Evolutionary conservation across 495 filamentous ascomycete genomes (phyloP).

Genomic region (Xylaria longipes): DNA sequence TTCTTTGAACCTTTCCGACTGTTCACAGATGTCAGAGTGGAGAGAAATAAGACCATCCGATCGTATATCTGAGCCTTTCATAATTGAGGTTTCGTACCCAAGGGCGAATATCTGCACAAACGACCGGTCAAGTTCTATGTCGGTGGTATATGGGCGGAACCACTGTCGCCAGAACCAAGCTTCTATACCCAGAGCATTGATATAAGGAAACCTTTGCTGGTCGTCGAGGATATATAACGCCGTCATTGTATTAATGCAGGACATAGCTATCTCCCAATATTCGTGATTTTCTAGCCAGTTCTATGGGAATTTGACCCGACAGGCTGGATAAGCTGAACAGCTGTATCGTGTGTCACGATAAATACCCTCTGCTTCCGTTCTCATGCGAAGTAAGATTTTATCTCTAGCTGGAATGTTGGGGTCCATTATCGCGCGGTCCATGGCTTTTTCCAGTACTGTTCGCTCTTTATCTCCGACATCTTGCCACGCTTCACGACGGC

Average conservation of each 20-base stretch:
- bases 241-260: background rate
- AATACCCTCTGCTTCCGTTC: background rate
- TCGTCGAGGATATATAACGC: background rate
- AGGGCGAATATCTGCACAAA: background rate
- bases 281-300: background rate
- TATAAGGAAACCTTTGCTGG: background rate
- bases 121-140: background rate
- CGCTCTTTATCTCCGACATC: background rate
- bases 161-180: background rate
- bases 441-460: background rate
- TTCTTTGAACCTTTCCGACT: background rate
- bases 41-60: background rate
- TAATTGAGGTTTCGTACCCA: background rate
- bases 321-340: background rate
- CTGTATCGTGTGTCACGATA: background rate
- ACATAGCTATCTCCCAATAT: background rate
- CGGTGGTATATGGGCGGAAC: background rate
- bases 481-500: background rate
- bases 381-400: background rate
- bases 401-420: background rate
- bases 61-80: background rate
- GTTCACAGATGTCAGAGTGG: background rate
- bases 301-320: background rate
- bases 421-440: background rate
- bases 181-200: background rate